These are phyloP conservation scores for Cytospora chrysosperma DNA, from an alignment of 2,329 filamentous ascomycete genomes.

Conservation along the genomic window DNA sequence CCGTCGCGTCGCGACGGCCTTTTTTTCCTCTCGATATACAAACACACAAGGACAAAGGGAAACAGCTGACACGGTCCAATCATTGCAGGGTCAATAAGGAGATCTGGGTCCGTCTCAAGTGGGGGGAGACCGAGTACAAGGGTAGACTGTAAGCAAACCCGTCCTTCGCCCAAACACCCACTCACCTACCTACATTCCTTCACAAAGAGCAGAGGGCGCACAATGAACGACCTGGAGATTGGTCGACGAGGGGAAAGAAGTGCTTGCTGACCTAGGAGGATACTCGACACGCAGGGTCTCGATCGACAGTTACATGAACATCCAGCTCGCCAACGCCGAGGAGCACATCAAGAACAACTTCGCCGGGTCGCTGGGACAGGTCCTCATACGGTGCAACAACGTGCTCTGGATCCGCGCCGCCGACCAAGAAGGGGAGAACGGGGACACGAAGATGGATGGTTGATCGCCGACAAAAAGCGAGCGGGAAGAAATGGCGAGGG, in stretches of 20 bases:
- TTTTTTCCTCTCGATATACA: background rate
- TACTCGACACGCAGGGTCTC: slow-evolving; percentile 50
- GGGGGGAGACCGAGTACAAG: slow-evolving; percentile 97
- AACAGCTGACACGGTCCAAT: background rate
- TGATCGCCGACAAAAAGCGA: slow-evolving; percentile 30
- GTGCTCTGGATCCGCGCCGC: slow-evolving; percentile 82
- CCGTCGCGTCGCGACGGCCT: slow-evolving; percentile 7
- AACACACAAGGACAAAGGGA: background rate
- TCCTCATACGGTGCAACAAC: slow-evolving; percentile 90
- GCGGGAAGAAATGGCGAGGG: background rate
- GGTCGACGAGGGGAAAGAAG: background rate
- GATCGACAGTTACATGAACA: slow-evolving; percentile 98
- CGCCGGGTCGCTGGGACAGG: slow-evolving; percentile 82
- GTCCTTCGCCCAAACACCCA: too few relatives aligned
- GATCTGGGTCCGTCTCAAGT: slow-evolving; percentile 91
- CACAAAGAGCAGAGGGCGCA: background rate
- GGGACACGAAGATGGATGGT: slow-evolving; percentile 60
- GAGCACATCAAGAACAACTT: slow-evolving; percentile 89
- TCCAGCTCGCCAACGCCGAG: slow-evolving; percentile 86
- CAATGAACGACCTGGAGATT: background rate
- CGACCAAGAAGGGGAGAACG: slow-evolving; percentile 49
- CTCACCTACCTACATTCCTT: background rate
- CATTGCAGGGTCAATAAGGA: slow-evolving; percentile 75
- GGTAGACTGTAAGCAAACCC: slow-evolving; percentile 59
- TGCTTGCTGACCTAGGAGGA: background rate